These are phyloP conservation scores for Penstemon newberryi DNA, from an alignment of 257 asterid genomes.

Conservation along the genomic window DNA sequence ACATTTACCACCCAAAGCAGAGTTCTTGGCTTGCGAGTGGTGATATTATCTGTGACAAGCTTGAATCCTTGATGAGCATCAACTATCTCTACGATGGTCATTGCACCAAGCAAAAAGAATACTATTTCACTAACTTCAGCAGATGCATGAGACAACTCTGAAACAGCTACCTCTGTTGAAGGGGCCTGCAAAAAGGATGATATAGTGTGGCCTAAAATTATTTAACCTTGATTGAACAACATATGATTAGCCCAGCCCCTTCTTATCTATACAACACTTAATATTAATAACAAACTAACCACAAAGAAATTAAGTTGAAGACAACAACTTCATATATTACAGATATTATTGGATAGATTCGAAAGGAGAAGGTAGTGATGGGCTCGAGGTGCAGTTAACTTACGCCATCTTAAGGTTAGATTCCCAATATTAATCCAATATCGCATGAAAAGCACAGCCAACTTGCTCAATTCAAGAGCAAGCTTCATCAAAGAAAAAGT, in stretches of 20 bases:
- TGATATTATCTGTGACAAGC: slow-evolving; percentile 88
- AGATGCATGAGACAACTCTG: slow-evolving; percentile 93
- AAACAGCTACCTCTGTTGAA: slow-evolving; percentile 81
- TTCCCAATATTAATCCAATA: slow-evolving; percentile 11
- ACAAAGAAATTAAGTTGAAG: slow-evolving; percentile 17
- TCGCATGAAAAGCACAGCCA: slow-evolving; percentile 1
- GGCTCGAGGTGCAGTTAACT: neutral
- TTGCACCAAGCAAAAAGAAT: slow-evolving; percentile 94
- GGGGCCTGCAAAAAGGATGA: slow-evolving; percentile 70
- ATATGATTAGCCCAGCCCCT: neutral
- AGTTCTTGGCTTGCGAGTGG: slow-evolving; percentile 88
- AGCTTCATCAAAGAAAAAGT: neutral
- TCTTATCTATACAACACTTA: neutral
- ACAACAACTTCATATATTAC: neutral
- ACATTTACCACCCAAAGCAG: slow-evolving; percentile 97
- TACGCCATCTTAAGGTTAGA: neutral
- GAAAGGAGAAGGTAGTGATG: slow-evolving; percentile 8
- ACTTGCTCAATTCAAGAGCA: neutral
- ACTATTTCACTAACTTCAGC: slow-evolving; percentile 97
- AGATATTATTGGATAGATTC: neutral
- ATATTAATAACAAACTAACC: neutral
- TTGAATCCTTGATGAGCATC: slow-evolving; percentile 99
- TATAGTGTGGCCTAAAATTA: slow-evolving; percentile 28
- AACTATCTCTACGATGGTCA: slow-evolving; percentile 95
- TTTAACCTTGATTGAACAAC: slow-evolving; percentile 13